These are phyloP conservation scores for Lentinula edodes DNA, from an alignment of 768 basidiomycete species.

Conservation along the genomic window DNA sequence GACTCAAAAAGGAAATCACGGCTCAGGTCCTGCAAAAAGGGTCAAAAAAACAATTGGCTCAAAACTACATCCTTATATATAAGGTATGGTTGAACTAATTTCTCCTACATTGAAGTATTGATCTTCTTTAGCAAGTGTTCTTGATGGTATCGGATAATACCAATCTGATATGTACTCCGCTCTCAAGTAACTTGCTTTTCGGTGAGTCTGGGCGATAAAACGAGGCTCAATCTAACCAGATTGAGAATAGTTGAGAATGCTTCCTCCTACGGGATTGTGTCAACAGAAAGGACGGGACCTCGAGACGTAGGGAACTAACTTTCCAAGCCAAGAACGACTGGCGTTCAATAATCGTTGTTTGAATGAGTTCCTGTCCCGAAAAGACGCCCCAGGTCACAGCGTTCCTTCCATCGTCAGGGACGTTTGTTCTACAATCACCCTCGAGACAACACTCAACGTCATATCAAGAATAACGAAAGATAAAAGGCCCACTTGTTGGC, in stretches of 20 bases:
- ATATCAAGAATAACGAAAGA: background rate
- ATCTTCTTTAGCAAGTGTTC: too few species aligned
- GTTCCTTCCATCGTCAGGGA: slow-evolving; percentile 74
- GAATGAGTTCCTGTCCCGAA: slow-evolving; percentile 91
- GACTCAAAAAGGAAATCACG: too few species aligned
- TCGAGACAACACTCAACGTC: slow-evolving; percentile 19
- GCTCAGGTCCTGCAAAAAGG: too few species aligned
- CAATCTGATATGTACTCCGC: slow-evolving; percentile 11
- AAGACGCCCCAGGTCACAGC: slow-evolving; percentile 99
- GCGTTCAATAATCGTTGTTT: slow-evolving; percentile 94
- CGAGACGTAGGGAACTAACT: slow-evolving; percentile 35
- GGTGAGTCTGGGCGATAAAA: slow-evolving; percentile 74
- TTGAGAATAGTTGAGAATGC: slow-evolving; percentile 94
- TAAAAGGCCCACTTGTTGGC: slow-evolving; percentile 47
- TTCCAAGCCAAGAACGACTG: slow-evolving; percentile 97
- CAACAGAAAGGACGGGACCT: background rate
- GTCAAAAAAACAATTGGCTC: too few species aligned
- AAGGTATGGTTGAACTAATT: too few species aligned
- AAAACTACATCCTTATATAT: too few species aligned
- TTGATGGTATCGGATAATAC: too few species aligned
- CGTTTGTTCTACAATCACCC: slow-evolving; percentile 80
- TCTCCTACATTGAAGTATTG: too few species aligned
- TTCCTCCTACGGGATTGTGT: slow-evolving; percentile 62
- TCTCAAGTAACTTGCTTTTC: slow-evolving; percentile 68
- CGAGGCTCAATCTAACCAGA: slow-evolving; percentile 93